Evolutionary conservation across 352 stramenopile species (phyloP).

Genomic region (Phytophthora macrochlamydospora): DNA sequence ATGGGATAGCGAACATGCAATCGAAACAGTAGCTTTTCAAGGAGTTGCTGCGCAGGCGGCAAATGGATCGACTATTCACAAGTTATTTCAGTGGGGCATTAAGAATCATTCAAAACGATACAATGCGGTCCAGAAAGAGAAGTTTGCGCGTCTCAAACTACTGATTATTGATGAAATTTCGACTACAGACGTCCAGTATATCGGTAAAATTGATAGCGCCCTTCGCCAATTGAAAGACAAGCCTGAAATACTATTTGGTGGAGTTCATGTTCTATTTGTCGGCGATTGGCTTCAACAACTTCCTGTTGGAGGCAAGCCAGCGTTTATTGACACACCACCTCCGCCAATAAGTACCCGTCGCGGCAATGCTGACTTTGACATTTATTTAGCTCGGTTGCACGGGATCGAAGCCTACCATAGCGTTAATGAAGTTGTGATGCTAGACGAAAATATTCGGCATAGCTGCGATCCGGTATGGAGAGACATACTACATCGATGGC

Average conservation of each 20-base stretch:
- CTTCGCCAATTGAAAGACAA: neutral
- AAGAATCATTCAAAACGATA: neutral
- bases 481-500: conserved; percentile 2
- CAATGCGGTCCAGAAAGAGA: conserved; percentile 3
- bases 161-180: conserved; percentile 12
- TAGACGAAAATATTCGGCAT: conserved; percentile 7
- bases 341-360: neutral
- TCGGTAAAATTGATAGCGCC: conserved; percentile 6
- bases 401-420: conserved; percentile 4
- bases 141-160: conserved; percentile 3
- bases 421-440: conserved; percentile 9
- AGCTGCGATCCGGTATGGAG: neutral
- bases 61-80: conserved; percentile 14
- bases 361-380: neutral
- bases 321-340: neutral
- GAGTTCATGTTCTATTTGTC: conserved; percentile 28
- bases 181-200: neutral
- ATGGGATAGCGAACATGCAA: neutral
- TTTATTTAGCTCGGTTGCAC: neutral
- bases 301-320: conserved; percentile 15
- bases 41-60: conserved; percentile 10
- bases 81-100: conserved; percentile 6
- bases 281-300: conserved; percentile 37
- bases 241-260: conserved; percentile 12
- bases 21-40: conserved; percentile 8